Evolutionary conservation across 306 rosid species (phyloP).

Genomic region (Cicer yamashitae): DNA sequence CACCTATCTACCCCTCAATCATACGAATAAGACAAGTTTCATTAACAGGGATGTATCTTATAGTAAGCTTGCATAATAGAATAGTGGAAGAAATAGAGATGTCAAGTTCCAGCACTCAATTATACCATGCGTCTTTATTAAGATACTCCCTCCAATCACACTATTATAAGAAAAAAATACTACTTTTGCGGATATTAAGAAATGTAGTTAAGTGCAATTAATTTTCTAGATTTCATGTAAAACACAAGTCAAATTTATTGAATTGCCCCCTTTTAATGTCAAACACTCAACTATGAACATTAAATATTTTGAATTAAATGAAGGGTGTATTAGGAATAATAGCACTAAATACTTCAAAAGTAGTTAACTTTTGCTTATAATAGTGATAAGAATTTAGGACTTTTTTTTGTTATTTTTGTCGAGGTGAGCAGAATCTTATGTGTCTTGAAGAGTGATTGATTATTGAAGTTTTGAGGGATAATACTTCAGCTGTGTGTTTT

Average conservation of each 20-base stretch:
- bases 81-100: neutral
- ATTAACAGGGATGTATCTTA: neutral
- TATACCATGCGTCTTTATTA: neutral
- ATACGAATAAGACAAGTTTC: constrained; percentile 8
- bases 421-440: neutral
- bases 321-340: too few species aligned
- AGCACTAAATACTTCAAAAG: too few species aligned
- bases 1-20: neutral
- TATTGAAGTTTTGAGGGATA: neutral
- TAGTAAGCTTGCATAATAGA: neutral
- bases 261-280: too few species aligned
- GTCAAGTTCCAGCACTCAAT: neutral
- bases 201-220: too few species aligned
- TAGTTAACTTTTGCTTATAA: too few species aligned
- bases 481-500: neutral
- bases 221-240: too few species aligned
- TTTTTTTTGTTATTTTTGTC: constrained; percentile 4
- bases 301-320: too few species aligned
- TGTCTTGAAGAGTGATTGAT: constrained; percentile 8
- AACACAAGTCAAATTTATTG: too few species aligned
- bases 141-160: neutral
- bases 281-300: too few species aligned
- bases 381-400: too few species aligned
- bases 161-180: too few species aligned
- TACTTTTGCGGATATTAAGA: too few species aligned